These are phyloP conservation scores for Phaeotremella skinneri DNA, from an alignment of 768 basidiomycete species.

Conservation along the genomic window DNA sequence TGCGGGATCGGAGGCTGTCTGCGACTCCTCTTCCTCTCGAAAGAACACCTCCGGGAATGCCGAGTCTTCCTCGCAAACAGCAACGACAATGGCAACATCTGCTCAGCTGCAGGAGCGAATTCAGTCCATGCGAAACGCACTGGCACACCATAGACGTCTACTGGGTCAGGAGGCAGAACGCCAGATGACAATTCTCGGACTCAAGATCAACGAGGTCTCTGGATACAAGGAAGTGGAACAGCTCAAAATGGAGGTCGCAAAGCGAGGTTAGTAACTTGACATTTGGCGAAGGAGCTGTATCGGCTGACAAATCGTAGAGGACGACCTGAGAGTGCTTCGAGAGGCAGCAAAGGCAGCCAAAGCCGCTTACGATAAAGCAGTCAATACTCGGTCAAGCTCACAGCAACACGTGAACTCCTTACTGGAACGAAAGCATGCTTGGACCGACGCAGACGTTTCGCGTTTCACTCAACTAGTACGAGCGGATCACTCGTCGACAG, in stretches of 20 bases:
- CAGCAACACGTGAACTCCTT: conserved; percentile 97
- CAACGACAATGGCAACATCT: too few species aligned
- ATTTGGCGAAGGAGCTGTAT: conserved; percentile 11
- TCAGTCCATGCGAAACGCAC: neutral
- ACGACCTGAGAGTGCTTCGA: conserved; percentile 66
- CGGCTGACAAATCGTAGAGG: conserved; percentile 59
- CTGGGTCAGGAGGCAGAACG: conserved; percentile 35
- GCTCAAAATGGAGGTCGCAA: conserved; percentile 64
- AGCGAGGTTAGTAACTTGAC: conserved; percentile 64
- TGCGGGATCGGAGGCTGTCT: too few species aligned
- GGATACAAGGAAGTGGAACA: conserved; percentile 83
- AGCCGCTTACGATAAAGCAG: conserved; percentile 69
- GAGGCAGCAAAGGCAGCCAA: conserved; percentile 71
- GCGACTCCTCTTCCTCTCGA: too few species aligned
- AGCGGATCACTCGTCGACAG: conserved; percentile 82
- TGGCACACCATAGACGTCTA: conserved; percentile 1
- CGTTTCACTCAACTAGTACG: conserved; percentile 87
- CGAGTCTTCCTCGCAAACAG: too few species aligned
- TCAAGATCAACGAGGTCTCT: conserved; percentile 77
- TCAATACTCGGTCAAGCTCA: conserved; percentile 73
- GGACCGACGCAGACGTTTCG: conserved; percentile 83
- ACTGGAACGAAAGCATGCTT: conserved; percentile 85
- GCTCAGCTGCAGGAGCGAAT: neutral
- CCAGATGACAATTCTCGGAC: conserved; percentile 70
- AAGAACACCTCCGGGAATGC: too few species aligned